Percentiles rank a stretch among this genome's conserved stretches.
Conservation (phyloP, 225 moss, liverwort and hornwort species). For the Pseudisothecium myosuroides region DNA sequence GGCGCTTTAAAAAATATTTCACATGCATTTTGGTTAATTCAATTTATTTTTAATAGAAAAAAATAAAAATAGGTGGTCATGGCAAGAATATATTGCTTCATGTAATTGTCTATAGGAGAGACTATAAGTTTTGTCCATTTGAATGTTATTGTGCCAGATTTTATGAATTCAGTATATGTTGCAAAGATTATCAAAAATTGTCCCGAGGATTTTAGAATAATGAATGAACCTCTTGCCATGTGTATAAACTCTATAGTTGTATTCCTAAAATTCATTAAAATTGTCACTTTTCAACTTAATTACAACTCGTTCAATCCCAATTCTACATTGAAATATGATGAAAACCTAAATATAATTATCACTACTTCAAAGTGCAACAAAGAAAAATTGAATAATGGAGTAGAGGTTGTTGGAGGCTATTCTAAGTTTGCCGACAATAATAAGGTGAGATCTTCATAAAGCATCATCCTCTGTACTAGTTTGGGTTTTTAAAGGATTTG, state of each 20-base stretch:
- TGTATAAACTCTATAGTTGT: not conserved
- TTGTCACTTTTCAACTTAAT: not conserved
- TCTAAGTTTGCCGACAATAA: fast-evolving
- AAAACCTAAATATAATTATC: not conserved
- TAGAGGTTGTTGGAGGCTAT: not conserved
- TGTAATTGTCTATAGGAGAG: fast-evolving
- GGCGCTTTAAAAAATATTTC: not conserved
- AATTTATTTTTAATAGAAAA: not conserved
- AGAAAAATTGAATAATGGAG: no score
- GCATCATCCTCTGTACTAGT: not conserved
- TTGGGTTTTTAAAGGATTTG: fast-evolving
- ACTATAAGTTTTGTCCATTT: not conserved
- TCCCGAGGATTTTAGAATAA: not conserved
- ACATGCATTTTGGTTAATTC: not conserved
- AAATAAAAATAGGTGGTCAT: fast-evolving
- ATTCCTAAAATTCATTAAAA: not conserved
- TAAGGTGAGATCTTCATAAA: not conserved
- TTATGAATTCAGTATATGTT: fast-evolving
- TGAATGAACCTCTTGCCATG: not conserved
- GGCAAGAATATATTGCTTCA: fast-evolving
- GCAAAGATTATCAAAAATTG: not conserved
- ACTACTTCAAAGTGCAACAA: not conserved
- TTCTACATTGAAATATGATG: not conserved
- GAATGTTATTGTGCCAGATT: not conserved
- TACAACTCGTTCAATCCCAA: not conserved